Evolutionary conservation across 1,284 basidiomycete genomes (phyloP), one percentile per base, ranked within the genome.

Genomic region (Apiotrichum sp.): DNA sequence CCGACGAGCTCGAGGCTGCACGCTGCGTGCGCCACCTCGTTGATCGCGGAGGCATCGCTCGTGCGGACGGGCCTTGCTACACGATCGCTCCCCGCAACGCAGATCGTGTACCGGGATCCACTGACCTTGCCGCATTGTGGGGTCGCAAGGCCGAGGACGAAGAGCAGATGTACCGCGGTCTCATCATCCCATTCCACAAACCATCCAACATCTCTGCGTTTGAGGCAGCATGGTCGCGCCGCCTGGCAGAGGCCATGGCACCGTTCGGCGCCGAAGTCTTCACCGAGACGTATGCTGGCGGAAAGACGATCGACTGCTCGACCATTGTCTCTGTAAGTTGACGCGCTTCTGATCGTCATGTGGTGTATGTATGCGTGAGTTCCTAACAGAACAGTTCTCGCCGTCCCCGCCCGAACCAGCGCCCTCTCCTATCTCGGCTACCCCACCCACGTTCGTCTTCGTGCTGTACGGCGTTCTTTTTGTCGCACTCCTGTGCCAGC

Each of bases 391-490:
- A 14, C 48, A 56, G 53, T 55, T 50, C 10, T 55, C 53, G 13
- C 14, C 53, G 0, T 29, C 47, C 14, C 53, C 53, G 6, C 16
- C 40, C 0, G 22, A 42, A 4, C 35, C 41, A 16, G 8, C 49
- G 29, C 50, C 52, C 6, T n/a, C 11, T 9, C 39, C 46, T 22
- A 47, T 52, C 31, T 52, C 53, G 1, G 22, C 44, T 11, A 40
- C 50, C 3, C 50, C 91, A 14, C 85, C 86, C 11, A 78, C 82
- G 2, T 84, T 90, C 65, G 80, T 93, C 52, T 87, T 87, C 64
- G 65, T 86, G 29, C 86, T 89, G 22, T 98, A 98, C 76, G 75
- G 84, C 33, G 80, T 85, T 39, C 87, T 97, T 67, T 81, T 88
- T 64, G 78, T 82, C 31, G 90, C 89, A 63, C 87, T 93, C 58